A percentile compares a stretch with the other conserved stretches of the same genome.
phyloP scores from a whole-genome alignment of 2,329 filamentous ascomycete genomes.

The Elsinoe ampelina region DNA sequence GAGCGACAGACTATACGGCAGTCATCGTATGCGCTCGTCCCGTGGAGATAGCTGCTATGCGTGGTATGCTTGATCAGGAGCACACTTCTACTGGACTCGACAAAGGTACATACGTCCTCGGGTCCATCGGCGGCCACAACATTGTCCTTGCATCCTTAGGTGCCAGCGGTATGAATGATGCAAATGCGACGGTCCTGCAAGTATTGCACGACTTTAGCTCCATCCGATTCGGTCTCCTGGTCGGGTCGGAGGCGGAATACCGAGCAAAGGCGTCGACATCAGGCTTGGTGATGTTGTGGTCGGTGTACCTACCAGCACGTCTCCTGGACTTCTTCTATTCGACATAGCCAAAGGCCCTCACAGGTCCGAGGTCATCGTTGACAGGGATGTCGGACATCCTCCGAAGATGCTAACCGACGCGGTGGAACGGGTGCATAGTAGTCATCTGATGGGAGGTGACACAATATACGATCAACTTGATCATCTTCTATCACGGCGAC shows the following conservation, averaged over 20 bases:
- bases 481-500: background rate
- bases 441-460: background rate
- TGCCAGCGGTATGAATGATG: slow-evolving; percentile 7
- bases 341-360: slow-evolving; percentile 11
- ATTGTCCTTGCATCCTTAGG: slow-evolving; percentile 6
- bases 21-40: slow-evolving; percentile 19
- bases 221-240: slow-evolving; percentile 15
- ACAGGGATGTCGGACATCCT: slow-evolving; percentile 16
- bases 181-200: slow-evolving; percentile 12
- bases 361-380: slow-evolving; percentile 14
- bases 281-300: slow-evolving; percentile 15
- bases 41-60: slow-evolving; percentile 17
- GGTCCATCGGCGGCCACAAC: slow-evolving; percentile 15
- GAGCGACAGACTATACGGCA: slow-evolving; percentile 17
- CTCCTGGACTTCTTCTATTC: slow-evolving; percentile 15
- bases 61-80: slow-evolving; percentile 18
- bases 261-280: background rate
- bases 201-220: slow-evolving; percentile 3
- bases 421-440: slow-evolving; percentile 10
- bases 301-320: slow-evolving; percentile 1
- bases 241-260: slow-evolving; percentile 16
- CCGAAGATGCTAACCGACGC: slow-evolving; percentile 20
- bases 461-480: background rate
- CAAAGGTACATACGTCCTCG: slow-evolving; percentile 15
- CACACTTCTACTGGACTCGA: slow-evolving; percentile 11